phyloP scores from a whole-genome alignment of 768 basidiomycete genomes.

The Cystoderma amianthinum region DNA sequence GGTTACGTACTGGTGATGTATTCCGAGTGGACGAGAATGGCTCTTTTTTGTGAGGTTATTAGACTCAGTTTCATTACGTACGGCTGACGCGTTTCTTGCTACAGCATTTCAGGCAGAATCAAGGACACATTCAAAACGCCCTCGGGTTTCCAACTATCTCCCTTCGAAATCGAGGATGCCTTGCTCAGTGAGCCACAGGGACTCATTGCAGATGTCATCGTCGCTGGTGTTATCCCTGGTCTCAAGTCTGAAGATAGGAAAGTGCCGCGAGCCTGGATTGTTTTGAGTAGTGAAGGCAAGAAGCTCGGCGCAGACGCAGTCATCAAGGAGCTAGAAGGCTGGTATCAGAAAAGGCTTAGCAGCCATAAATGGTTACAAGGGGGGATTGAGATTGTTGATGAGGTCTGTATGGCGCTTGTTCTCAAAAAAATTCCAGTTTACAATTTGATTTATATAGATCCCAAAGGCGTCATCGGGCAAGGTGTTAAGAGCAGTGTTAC shows the following conservation, averaged over 20 bases:
- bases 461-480: no score
- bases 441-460: no score
- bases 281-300: constrained; percentile 43
- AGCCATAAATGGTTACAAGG: constrained; percentile 65
- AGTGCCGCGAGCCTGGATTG: constrained; percentile 63
- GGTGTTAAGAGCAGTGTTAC: no score
- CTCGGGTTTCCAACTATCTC: constrained; percentile 65
- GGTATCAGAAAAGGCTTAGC: constrained; percentile 49
- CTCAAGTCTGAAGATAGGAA: constrained; percentile 30
- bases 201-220: neutral
- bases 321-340: constrained; percentile 36
- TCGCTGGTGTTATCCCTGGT: neutral
- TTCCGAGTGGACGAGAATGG: constrained; percentile 46
- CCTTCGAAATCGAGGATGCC: constrained; percentile 56
- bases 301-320: constrained; percentile 27
- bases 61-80: neutral
- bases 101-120: neutral
- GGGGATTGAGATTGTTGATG: constrained; percentile 11
- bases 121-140: constrained; percentile 61
- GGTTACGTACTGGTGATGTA: constrained; percentile 61
- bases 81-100: neutral
- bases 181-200: constrained; percentile 21
- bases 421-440: no score
- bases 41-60: neutral
- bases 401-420: no score